Evolutionary conservation across 371 early-diverging fungal species (phyloP).

Genomic region (Rhizopus sp.): DNA sequence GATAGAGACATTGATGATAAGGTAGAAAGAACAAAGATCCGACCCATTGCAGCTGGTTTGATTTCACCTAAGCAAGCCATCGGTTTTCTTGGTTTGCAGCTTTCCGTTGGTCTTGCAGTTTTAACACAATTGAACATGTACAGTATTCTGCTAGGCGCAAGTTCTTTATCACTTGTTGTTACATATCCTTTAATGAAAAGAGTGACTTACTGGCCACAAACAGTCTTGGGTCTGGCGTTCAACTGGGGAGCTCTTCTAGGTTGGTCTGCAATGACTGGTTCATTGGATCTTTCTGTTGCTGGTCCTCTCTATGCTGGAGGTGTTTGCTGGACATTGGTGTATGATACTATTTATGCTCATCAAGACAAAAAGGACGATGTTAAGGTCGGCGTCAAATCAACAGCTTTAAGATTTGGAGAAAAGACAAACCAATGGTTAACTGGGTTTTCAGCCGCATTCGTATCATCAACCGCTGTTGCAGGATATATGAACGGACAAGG

Average conservation of each 20-base stretch:
- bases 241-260: constrained; percentile 96
- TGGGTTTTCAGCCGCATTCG: constrained; percentile 71
- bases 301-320: constrained; percentile 88
- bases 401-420: constrained; percentile 85
- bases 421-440: constrained; percentile 72
- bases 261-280: constrained; percentile 89
- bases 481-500: constrained; percentile 85
- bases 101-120: constrained; percentile 79
- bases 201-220: constrained; percentile 94
- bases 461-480: constrained; percentile 67
- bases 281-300: constrained; percentile 65
- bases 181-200: constrained; percentile 96
- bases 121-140: constrained; percentile 75
- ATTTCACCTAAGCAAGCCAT: constrained; percentile 74
- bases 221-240: constrained; percentile 87
- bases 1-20: constrained; percentile 86
- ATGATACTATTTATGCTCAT: constrained; percentile 97
- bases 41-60: constrained; percentile 87
- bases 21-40: constrained; percentile 81
- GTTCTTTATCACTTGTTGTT: constrained; percentile 77
- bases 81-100: constrained; percentile 79
- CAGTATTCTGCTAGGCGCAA: constrained; percentile 81
- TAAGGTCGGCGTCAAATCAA: constrained; percentile 88
- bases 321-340: constrained; percentile 92
- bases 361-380: constrained; percentile 93